Evolutionary conservation across 805 yeast species (phyloP).

Genomic region (Teunomyces funiuensis): DNA sequence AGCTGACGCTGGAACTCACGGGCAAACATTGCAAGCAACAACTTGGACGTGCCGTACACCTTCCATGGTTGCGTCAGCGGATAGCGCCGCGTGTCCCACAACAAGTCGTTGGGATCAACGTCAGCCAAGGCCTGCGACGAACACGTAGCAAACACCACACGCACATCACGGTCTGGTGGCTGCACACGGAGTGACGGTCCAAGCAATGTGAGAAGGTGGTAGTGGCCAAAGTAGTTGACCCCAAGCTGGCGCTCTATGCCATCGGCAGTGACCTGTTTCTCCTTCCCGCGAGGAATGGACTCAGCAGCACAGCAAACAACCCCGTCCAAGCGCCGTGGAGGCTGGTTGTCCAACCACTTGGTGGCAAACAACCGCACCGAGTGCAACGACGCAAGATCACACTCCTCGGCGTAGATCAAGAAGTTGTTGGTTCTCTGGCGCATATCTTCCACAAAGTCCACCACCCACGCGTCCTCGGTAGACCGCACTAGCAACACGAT

Average conservation of each 20-base stretch:
- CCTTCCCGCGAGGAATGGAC: conserved; percentile 63
- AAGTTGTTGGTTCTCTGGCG: conserved; percentile 68
- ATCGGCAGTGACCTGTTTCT: conserved; percentile 68
- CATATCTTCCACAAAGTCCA: conserved; percentile 77
- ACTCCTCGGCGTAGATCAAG: conserved; percentile 85
- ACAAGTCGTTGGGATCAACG: conserved; percentile 60
- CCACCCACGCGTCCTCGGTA: conserved; percentile 65
- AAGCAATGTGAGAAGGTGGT: conserved; percentile 73
- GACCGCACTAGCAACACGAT: conserved; percentile 68
- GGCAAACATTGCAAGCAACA: conserved; percentile 73
- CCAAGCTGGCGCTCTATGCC: conserved; percentile 88
- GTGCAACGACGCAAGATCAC: conserved; percentile 72
- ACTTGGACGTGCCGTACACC: conserved; percentile 79
- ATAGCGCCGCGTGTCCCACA: conserved; percentile 61
- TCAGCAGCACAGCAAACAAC: conserved; percentile 87
- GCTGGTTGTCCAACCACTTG: conserved; percentile 85
- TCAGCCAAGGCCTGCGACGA: conserved; percentile 72
- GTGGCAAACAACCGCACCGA: conserved; percentile 90
- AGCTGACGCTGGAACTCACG: conserved; percentile 72
- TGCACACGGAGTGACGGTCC: conserved; percentile 86
- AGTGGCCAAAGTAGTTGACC: conserved; percentile 77
- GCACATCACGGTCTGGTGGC: conserved; percentile 92
- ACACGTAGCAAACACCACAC: conserved; percentile 79
- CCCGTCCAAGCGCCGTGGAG: conserved; percentile 90
- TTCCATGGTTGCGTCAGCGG: conserved; percentile 66